Evolutionary conservation across 2,329 filamentous ascomycete species (phyloP), one percentile per base, ranked within the genome.

Genomic region (Ceratocystiopsis sp.): DNA sequence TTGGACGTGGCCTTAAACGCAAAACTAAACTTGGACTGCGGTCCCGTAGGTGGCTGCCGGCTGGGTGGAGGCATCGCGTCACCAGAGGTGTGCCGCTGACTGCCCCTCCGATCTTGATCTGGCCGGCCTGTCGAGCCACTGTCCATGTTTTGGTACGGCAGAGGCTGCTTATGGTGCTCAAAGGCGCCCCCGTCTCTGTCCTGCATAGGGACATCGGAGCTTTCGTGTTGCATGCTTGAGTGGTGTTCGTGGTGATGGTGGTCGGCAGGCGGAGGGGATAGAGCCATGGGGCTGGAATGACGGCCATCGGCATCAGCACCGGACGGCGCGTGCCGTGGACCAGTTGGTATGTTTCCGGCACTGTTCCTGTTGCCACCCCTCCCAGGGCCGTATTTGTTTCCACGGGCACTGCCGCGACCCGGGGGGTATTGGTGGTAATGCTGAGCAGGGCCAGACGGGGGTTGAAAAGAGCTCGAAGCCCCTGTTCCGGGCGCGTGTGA

Each of bases 1-100:
- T 79, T 79, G 12, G 68, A 70, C 37, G 80, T 73, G 11, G 78
- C 73, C 57, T 95, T 95, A 60, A 96, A 85, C 1, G 86, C 85
- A 58, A 96, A 96, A 57, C 85, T 93, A 55, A 95, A 93, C 61
- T 89, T 91, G 38, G 76, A 61, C 33, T 68, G 66, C n/a, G 72
- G 66, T 6, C 72, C 68, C 2, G 67, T 64, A 17, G 71, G 66
- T 2, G 69, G 61, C 35, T 72, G 64, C 45, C 72, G 71, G 45
- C 60, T 65, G 12, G 47, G 67, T 17, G 70, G 70, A 29, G 69
- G 68, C 61, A 74, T 72, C 43, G 67, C 5, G 33, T 34, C 13
- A 5, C 13, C 12, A 8, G 13, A 13, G 11, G 4, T 15, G 13
- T 8, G 33, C 3, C 12, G 33, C 12, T 15, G 33, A 11, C 33